phyloP scores from a whole-genome alignment of 345 rosid genomes.

The Eucalyptus cloeziana region DNA sequence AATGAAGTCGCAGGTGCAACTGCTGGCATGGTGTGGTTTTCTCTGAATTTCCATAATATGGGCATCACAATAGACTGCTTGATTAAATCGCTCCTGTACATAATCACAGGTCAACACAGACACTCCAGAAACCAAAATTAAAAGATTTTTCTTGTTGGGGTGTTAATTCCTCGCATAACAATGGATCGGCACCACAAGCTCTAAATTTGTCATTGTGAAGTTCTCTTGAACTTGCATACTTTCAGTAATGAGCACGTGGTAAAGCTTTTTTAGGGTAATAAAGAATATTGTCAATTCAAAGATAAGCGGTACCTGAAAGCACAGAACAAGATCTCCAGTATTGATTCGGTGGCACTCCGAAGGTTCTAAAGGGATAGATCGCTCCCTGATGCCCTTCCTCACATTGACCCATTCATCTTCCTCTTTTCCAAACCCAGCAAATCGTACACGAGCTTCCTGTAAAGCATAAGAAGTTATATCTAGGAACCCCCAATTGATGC shows the following conservation, averaged over 20 bases:
- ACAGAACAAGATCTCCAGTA: conserved; percentile 59
- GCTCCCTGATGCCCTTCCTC: conserved; percentile 41
- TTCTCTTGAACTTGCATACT: neutral
- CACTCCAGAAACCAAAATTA: neutral
- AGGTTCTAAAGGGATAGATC: conserved; percentile 77
- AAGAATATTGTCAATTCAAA: neutral
- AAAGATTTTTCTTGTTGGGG: neutral
- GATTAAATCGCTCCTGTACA: conserved; percentile 44
- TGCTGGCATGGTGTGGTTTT: conserved; percentile 24
- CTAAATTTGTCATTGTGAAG: neutral
- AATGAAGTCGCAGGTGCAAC: conserved; percentile 47
- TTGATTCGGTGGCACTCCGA: conserved; percentile 57
- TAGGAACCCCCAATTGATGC: neutral
- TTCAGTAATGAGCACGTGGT: neutral
- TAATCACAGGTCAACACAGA: neutral
- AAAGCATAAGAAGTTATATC: neutral
- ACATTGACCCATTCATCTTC: conserved; percentile 93
- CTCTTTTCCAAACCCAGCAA: conserved; percentile 44
- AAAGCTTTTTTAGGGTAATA: neutral
- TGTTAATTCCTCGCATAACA: neutral
- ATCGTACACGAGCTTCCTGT: conserved; percentile 86
- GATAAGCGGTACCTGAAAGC: conserved; percentile 47
- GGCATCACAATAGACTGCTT: conserved; percentile 62
- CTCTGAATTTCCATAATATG: conserved; percentile 42
- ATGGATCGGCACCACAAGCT: neutral